Conservation (phyloP, 2,329 filamentous ascomycete species). For the Claviceps digitariae region DNA sequence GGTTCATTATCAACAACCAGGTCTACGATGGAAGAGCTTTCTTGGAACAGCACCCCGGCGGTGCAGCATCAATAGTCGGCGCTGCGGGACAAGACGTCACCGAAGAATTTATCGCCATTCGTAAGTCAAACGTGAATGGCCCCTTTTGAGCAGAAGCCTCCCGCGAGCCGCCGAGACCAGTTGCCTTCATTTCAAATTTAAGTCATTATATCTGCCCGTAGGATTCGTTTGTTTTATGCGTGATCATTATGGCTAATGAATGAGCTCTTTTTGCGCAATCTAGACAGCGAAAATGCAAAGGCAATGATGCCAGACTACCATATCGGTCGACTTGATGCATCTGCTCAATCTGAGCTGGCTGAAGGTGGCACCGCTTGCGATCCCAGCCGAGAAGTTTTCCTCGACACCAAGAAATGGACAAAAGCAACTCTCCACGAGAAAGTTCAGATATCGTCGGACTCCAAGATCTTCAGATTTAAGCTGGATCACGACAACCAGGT, state of each 20-base stretch:
- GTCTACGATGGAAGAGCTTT: slow-evolving; percentile 80
- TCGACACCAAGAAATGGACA: slow-evolving; percentile 60
- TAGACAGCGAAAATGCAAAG: slow-evolving; percentile 86
- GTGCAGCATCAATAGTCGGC: slow-evolving; percentile 69
- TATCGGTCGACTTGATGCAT: slow-evolving; percentile 60
- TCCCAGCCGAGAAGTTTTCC: slow-evolving; percentile 46
- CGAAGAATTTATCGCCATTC: slow-evolving; percentile 86
- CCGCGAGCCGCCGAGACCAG: neutral
- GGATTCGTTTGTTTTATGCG: neutral
- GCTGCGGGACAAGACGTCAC: slow-evolving; percentile 71
- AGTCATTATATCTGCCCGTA: neutral
- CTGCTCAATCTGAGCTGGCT: slow-evolving; percentile 39
- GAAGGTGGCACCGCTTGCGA: slow-evolving; percentile 21
- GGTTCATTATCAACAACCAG: slow-evolving; percentile 81
- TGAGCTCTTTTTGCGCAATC: neutral
- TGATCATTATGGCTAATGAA: neutral
- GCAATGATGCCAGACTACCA: slow-evolving; percentile 80
- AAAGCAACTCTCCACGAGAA: slow-evolving; percentile 58
- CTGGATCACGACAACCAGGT: slow-evolving; percentile 57
- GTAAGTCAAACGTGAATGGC: slow-evolving; percentile 36
- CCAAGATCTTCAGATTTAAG: slow-evolving; percentile 66
- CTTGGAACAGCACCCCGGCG: slow-evolving; percentile 71
- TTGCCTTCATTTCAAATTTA: neutral
- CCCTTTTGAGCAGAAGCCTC: too few relatives aligned
- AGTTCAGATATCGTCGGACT: slow-evolving; percentile 59